phyloP scores from a whole-genome alignment of 768 basidiomycete species.

The Thelephora ganbajun region DNA sequence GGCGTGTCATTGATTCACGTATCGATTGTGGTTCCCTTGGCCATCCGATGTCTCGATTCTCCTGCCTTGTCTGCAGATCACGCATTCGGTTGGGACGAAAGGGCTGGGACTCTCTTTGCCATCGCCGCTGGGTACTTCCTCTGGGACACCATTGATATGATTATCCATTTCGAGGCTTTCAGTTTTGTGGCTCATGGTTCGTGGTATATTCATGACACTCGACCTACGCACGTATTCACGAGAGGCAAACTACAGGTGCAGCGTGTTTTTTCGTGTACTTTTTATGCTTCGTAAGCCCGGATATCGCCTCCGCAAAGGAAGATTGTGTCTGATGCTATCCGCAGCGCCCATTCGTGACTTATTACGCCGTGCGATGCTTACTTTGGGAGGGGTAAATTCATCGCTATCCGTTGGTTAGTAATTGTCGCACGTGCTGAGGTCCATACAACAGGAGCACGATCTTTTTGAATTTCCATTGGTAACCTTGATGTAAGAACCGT shows the following conservation, averaged over 20 bases:
- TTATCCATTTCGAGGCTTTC: conserved; percentile 50
- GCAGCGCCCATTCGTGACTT: conserved; percentile 57
- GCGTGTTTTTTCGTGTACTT: conserved; percentile 53
- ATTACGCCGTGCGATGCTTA: conserved; percentile 65
- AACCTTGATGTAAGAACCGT: conserved; percentile 8
- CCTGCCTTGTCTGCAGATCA: conserved; percentile 40
- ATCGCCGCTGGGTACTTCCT: conserved; percentile 71
- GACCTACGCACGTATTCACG: conserved; percentile 1
- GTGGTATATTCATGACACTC: conserved; percentile 6
- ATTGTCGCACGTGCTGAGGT: not conserved
- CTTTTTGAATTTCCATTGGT: conserved; percentile 86
- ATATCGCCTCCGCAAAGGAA: not conserved
- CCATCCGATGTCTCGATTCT: conserved; percentile 36
- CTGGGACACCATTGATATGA: conserved; percentile 69
- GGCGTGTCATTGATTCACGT: conserved; percentile 66
- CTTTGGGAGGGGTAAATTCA: conserved; percentile 63
- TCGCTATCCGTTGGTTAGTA: not conserved
- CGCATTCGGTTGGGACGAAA: conserved; percentile 62
- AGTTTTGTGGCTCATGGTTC: conserved; percentile 71
- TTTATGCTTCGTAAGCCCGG: conserved; percentile 50
- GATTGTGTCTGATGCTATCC: not conserved
- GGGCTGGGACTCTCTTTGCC: conserved; percentile 43
- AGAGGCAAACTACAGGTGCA: conserved; percentile 25
- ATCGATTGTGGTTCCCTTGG: conserved; percentile 48
- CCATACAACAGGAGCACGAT: conserved; percentile 48